Conservation (phyloP, 106 monocot genomes). For the Allium cepa region DNA sequence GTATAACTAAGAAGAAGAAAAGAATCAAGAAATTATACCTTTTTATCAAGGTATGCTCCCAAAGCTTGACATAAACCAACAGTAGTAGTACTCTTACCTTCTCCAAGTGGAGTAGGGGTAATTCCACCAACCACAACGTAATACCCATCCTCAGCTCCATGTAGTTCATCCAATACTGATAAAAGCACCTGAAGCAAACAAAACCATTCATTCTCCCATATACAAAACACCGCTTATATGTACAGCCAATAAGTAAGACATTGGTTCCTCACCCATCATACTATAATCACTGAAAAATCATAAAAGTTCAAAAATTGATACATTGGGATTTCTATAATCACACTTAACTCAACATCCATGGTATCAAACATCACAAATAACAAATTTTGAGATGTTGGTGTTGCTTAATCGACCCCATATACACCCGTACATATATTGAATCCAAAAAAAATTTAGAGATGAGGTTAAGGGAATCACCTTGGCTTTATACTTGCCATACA, state of each 20-base stretch:
- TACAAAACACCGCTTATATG: too few relatives aligned
- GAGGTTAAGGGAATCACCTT: slow-evolving; percentile 34
- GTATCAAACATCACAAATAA: neutral
- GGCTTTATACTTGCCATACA: slow-evolving; percentile 98
- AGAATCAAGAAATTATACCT: slow-evolving; percentile 24
- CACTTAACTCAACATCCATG: slow-evolving; percentile 2
- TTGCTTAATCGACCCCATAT: neutral
- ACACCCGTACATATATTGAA: too few relatives aligned
- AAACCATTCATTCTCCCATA: neutral
- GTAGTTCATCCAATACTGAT: slow-evolving; percentile 61
- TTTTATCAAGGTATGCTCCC: slow-evolving; percentile 91
- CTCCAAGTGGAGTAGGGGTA: slow-evolving; percentile 96
- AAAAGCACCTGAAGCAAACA: slow-evolving; percentile 54
- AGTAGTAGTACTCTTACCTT: slow-evolving; percentile 94
- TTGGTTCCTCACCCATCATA: too few relatives aligned
- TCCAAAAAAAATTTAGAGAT: too few relatives aligned
- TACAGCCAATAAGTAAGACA: too few relatives aligned
- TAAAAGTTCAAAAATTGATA: too few relatives aligned
- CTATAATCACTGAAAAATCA: too few relatives aligned
- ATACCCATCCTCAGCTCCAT: slow-evolving; percentile 62
- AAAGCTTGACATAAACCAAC: slow-evolving; percentile 95
- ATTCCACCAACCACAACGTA: slow-evolving; percentile 98
- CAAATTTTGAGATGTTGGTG: slow-evolving; percentile 1
- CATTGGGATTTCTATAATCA: too few relatives aligned
- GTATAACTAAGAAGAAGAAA: too few relatives aligned